phyloP scores from a whole-genome alignment of 2,329 filamentous ascomycete genomes.

The Raffaelea arxii region DNA sequence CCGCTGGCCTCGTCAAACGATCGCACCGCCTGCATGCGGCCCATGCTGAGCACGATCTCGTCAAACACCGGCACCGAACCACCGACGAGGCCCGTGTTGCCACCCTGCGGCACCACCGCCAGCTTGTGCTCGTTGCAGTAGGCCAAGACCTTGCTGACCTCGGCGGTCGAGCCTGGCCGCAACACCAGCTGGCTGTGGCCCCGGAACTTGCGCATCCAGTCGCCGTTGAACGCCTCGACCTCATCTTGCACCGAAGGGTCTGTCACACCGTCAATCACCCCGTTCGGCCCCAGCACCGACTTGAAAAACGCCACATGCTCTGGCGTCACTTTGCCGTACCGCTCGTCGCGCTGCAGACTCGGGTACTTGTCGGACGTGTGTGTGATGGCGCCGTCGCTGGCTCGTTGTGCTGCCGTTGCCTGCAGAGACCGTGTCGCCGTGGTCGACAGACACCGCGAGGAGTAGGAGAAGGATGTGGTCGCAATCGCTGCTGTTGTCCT shows the following conservation, averaged over 20 bases:
- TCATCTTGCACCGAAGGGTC: constrained; percentile 62
- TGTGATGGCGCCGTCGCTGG: constrained; percentile 29
- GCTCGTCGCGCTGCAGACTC: constrained; percentile 66
- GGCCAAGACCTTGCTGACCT: constrained; percentile 82
- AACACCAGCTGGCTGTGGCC: constrained; percentile 82
- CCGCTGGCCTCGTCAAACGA: constrained; percentile 92
- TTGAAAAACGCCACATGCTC: constrained; percentile 81
- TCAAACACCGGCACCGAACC: constrained; percentile 96
- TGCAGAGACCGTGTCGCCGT: constrained; percentile 5
- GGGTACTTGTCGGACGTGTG: constrained; percentile 85
- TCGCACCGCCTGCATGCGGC: constrained; percentile 82
- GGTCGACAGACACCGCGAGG: constrained; percentile 7
- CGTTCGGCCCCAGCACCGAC: constrained; percentile 65
- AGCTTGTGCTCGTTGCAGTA: constrained; percentile 93
- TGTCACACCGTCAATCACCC: constrained; percentile 75
- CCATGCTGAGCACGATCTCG: constrained; percentile 88
- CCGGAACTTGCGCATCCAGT: constrained; percentile 99
- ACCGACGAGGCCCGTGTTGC: constrained; percentile 92
- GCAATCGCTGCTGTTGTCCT: too few relatives aligned
- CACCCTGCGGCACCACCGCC: constrained; percentile 92
- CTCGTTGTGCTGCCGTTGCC: constrained; percentile 1
- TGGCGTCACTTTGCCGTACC: constrained; percentile 61
- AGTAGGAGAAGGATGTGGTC: too few relatives aligned
- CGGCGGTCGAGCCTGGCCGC: constrained; percentile 72
- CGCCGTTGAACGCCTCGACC: constrained; percentile 84